A percentile compares a stretch with the other conserved stretches of the same genome.
Evolutionary conservation across 352 stramenopile genomes (phyloP).

Genomic region (Globisporangium orthogonon): DNA sequence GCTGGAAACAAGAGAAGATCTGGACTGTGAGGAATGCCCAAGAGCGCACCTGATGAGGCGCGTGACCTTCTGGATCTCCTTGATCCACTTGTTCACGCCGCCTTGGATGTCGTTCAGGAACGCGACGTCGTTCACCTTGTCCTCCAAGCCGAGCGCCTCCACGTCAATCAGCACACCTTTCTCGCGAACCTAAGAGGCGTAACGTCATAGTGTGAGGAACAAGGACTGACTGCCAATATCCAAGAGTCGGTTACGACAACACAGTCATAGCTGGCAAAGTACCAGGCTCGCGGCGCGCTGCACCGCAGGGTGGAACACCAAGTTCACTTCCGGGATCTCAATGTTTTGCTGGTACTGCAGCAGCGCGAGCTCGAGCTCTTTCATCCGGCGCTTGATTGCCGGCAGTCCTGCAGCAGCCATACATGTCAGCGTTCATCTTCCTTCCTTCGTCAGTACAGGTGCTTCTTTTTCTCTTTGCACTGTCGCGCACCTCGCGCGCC

Average conservation of each 20-base stretch:
- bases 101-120: constrained; percentile 87
- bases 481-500: constrained; percentile 31
- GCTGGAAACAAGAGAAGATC: neutral
- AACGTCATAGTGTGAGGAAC: neutral
- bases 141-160: constrained; percentile 70
- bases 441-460: too few species aligned
- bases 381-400: constrained; percentile 88
- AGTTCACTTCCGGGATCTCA: constrained; percentile 90
- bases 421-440: neutral
- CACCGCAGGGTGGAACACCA: constrained; percentile 87
- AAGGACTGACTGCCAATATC: neutral
- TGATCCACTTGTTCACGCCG: constrained; percentile 93
- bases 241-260: neutral
- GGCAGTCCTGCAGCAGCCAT: constrained; percentile 44
- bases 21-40: neutral
- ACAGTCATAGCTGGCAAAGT: neutral
- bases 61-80: constrained; percentile 94
- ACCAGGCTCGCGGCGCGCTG: constrained; percentile 65
- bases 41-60: constrained; percentile 56
- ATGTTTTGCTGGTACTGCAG: constrained; percentile 93
- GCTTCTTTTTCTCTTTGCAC: neutral
- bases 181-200: constrained; percentile 37
- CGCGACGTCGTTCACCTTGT: constrained; percentile 75
- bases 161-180: constrained; percentile 77
- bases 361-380: constrained; percentile 92